A percentile compares a stretch with the other conserved stretches of the same genome.
phyloP scores from a whole-genome alignment of 2,329 filamentous ascomycete genomes.

The Dichotomopilus funicola region DNA sequence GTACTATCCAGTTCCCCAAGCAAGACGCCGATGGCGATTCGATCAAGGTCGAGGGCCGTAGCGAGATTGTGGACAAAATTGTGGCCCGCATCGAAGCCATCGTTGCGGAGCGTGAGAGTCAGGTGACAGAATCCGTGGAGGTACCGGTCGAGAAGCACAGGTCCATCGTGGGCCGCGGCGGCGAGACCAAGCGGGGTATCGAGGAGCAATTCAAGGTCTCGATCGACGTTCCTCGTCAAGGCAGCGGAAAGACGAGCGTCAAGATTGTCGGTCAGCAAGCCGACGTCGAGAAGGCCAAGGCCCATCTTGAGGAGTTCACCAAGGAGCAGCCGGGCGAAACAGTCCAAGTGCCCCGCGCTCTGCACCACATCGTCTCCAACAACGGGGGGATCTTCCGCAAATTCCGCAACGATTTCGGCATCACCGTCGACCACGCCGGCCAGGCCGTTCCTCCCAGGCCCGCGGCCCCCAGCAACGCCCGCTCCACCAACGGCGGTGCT shows the following conservation, averaged over 20 bases:
- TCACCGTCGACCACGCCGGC: conserved; percentile 87
- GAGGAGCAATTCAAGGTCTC: conserved; percentile 81
- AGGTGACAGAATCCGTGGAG: conserved; percentile 71
- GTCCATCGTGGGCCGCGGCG: conserved; percentile 83
- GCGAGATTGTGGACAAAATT: conserved; percentile 82
- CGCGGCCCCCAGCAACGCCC: conserved; percentile 34
- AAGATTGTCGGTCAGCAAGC: conserved; percentile 75
- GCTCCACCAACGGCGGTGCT: conserved; percentile 49
- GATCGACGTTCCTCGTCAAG: conserved; percentile 87
- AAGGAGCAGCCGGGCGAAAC: conserved; percentile 87
- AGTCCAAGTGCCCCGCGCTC: conserved; percentile 70
- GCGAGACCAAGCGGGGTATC: conserved; percentile 76
- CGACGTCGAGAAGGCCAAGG: conserved; percentile 79
- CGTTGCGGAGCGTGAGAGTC: conserved; percentile 75
- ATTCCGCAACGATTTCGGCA: conserved; percentile 76
- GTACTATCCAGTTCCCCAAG: conserved; percentile 91
- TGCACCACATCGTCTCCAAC: conserved; percentile 81
- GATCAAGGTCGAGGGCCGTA: conserved; percentile 83
- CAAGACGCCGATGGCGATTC: conserved; percentile 73
- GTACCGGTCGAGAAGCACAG: conserved; percentile 87
- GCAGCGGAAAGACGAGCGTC: conserved; percentile 73
- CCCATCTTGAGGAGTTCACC: conserved; percentile 69
- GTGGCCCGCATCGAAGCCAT: conserved; percentile 73
- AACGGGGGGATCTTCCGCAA: conserved; percentile 91
- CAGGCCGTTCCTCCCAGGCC: conserved; percentile 68